Percentiles rank a stretch among this genome's conserved stretches.
Evolutionary conservation across 257 asterid genomes (phyloP).

Genomic region (Solanum clarkiae): DNA sequence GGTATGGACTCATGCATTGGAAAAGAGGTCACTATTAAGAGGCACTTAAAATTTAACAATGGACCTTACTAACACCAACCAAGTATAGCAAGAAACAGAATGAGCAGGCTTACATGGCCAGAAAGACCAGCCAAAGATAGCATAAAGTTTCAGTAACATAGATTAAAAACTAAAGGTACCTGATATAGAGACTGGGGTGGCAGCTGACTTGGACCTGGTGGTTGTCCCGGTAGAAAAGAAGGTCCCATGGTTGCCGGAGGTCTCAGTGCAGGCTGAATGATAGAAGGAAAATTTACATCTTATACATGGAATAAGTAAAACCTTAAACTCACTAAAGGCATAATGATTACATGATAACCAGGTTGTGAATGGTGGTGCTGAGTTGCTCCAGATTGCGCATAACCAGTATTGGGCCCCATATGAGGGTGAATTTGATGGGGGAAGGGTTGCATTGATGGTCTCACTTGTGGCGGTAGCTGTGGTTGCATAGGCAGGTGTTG

Average conservation of each 20-base stretch:
- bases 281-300: conserved; percentile 7
- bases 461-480: conserved; percentile 50
- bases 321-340: background rate
- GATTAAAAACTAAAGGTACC: conserved; percentile 21
- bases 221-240: conserved; percentile 66
- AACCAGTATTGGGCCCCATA: conserved; percentile 56
- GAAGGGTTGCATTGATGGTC: conserved; percentile 48
- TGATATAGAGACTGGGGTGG: conserved; percentile 57
- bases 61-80: background rate
- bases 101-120: background rate
- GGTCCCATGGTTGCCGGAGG: conserved; percentile 59
- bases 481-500: conserved; percentile 57
- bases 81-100: background rate
- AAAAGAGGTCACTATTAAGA: background rate
- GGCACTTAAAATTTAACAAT: background rate
- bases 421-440: conserved; percentile 67
- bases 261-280: conserved; percentile 51
- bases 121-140: background rate
- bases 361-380: conserved; percentile 81
- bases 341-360: conserved; percentile 59
- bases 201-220: conserved; percentile 53
- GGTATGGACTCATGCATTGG: background rate
- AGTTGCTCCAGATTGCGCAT: conserved; percentile 56
- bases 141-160: background rate
- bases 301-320: background rate